A percentile compares a stretch with the other conserved stretches of the same genome.
phyloP scores from a whole-genome alignment of 768 basidiomycete species.

The Gelatoporia subvermispora region DNA sequence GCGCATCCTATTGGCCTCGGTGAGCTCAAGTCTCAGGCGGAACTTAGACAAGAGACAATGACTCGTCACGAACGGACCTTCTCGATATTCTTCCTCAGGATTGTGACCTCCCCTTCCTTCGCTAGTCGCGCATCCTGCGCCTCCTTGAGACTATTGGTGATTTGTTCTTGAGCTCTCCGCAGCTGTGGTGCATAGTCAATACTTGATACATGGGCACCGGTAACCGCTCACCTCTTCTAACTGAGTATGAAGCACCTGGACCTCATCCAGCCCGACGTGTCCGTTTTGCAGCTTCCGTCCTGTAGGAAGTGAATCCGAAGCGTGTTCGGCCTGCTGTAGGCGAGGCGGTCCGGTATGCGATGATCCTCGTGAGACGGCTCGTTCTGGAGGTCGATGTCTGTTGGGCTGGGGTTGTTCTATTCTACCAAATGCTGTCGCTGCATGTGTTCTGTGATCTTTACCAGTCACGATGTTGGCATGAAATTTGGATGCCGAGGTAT shows the following conservation, averaged over 20 bases:
- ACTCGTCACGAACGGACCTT: slow-evolving; percentile 39
- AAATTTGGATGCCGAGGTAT: too few species aligned
- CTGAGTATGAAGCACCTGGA: slow-evolving; percentile 23
- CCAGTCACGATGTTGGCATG: too few species aligned
- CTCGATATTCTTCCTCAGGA: slow-evolving; percentile 61
- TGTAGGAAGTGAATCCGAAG: neutral
- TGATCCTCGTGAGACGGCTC: neutral
- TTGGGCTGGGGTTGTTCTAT: too few species aligned
- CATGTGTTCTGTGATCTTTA: too few species aligned
- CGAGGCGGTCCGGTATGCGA: neutral
- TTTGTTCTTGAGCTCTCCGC: slow-evolving; percentile 41
- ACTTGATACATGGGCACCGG: slow-evolving; percentile 1
- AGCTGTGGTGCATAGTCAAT: slow-evolving; percentile 35
- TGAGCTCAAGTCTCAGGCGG: neutral
- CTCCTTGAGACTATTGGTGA: slow-evolving; percentile 40
- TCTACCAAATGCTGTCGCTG: too few species aligned
- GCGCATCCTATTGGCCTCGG: slow-evolving; percentile 32
- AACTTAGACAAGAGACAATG: neutral
- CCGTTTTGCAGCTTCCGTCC: slow-evolving; percentile 1
- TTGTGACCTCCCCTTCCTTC: slow-evolving; percentile 69
- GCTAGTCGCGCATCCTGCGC: slow-evolving; percentile 47
- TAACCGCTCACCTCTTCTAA: slow-evolving; percentile 42
- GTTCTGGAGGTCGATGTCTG: too few species aligned
- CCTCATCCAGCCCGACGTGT: slow-evolving; percentile 2
- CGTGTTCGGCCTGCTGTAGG: neutral